These are phyloP conservation scores for Vigna reflexopilosa DNA, from an alignment of 306 rosid species.

Conservation along the genomic window DNA sequence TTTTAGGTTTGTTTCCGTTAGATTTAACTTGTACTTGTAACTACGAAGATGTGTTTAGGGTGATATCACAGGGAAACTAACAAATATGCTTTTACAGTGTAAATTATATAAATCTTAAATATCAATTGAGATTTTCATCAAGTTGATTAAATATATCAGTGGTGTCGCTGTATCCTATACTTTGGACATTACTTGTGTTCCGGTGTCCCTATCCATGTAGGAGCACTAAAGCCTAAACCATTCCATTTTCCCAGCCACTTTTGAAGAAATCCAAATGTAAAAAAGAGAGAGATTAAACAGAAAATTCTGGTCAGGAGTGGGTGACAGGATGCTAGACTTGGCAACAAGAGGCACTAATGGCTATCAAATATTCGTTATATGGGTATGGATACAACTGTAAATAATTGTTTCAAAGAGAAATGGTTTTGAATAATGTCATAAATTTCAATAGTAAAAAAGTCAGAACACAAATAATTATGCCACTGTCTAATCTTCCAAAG, in stretches of 20 bases:
- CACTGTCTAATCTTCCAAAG: constrained; percentile 10
- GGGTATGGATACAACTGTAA: constrained; percentile 7
- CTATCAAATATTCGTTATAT: constrained; percentile 4
- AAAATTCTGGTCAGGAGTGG: not conserved
- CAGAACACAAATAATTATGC: constrained; percentile 6
- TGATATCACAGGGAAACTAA: too few relatives aligned
- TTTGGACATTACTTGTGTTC: too few relatives aligned
- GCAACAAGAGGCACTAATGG: constrained; percentile 2
- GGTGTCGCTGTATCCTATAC: too few relatives aligned
- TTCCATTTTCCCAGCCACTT: not conserved
- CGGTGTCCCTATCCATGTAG: too few relatives aligned
- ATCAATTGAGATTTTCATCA: too few relatives aligned
- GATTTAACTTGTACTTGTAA: too few relatives aligned
- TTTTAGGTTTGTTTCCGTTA: too few relatives aligned
- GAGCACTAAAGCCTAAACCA: not conserved
- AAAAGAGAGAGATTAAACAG: not conserved
- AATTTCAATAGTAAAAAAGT: constrained; percentile 27
- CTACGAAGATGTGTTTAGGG: too few relatives aligned
- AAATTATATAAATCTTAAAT: too few relatives aligned
- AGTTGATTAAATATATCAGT: too few relatives aligned
- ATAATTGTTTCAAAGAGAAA: constrained; percentile 16
- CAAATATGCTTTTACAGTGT: too few relatives aligned
- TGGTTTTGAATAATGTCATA: not conserved
- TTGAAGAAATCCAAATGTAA: not conserved
- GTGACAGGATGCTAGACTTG: constrained; percentile 3